Evolutionary conservation across 768 basidiomycete species (phyloP).

Genomic region (Xanthoconium stramineum): DNA sequence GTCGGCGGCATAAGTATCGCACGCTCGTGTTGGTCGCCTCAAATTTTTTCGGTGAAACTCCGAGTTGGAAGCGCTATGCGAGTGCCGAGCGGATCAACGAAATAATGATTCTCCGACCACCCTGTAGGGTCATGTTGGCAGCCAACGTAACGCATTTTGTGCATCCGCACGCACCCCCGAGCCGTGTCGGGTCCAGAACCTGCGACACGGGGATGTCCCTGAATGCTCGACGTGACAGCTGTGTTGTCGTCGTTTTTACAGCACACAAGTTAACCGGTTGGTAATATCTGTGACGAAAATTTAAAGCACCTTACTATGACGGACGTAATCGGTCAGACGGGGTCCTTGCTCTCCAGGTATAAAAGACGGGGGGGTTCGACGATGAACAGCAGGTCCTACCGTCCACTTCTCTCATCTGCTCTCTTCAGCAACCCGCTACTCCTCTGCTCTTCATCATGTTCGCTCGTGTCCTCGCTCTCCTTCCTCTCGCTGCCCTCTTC

Average conservation of each 20-base stretch:
- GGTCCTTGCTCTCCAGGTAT: slow-evolving; percentile 11
- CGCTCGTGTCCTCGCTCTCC: slow-evolving; percentile 17
- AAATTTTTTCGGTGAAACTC: too few species aligned
- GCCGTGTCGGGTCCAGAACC: neutral
- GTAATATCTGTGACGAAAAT: neutral
- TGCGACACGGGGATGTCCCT: neutral
- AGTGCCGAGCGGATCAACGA: too few species aligned
- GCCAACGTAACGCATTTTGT: neutral
- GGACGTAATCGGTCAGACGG: slow-evolving; percentile 4
- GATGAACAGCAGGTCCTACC: neutral
- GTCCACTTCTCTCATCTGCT: neutral
- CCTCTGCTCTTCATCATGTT: slow-evolving; percentile 5
- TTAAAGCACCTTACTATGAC: neutral
- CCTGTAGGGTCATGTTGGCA: neutral
- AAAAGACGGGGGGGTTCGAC: neutral
- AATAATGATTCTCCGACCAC: too few species aligned
- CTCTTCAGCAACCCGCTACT: neutral
- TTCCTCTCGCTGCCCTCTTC: slow-evolving; percentile 17
- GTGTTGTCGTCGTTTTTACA: slow-evolving; percentile 2
- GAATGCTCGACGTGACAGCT: neutral
- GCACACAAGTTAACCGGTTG: neutral
- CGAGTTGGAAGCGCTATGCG: too few species aligned
- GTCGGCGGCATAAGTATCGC: too few species aligned
- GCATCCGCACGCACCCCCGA: neutral
- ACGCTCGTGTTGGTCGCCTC: too few species aligned